Percentiles rank a stretch among this genome's conserved stretches.
Evolutionary conservation across 257 asterid species (phyloP).

Genomic region (Nicotiana paniculata): DNA sequence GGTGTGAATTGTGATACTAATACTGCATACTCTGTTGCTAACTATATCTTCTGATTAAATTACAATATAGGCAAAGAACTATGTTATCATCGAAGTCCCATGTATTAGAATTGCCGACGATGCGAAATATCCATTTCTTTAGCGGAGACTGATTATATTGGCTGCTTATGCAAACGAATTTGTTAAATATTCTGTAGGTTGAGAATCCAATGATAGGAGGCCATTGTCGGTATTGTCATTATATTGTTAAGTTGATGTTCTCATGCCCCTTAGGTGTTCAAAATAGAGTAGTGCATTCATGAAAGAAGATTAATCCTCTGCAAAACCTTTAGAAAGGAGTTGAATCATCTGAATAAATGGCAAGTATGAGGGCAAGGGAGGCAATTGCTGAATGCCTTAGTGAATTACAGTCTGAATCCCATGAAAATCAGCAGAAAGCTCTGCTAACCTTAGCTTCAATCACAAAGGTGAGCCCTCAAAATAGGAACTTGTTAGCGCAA

Average conservation of each 20-base stretch:
- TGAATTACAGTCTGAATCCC: slow-evolving; percentile 29
- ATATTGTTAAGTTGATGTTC: neutral
- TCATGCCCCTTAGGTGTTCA: neutral
- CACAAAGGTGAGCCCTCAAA: slow-evolving; percentile 68
- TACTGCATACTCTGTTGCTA: neutral
- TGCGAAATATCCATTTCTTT: neutral
- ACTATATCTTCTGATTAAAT: neutral
- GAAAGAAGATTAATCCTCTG: neutral
- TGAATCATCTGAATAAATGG: neutral
- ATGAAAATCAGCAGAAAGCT: slow-evolving; percentile 32
- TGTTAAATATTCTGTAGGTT: neutral
- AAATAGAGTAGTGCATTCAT: neutral
- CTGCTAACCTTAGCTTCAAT: slow-evolving; percentile 49
- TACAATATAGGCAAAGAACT: neutral
- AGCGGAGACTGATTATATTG: neutral
- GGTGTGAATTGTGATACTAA: neutral
- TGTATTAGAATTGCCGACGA: neutral
- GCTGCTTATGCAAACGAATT: neutral
- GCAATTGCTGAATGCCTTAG: slow-evolving; percentile 42
- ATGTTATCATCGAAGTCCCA: neutral
- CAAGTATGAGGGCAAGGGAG: slow-evolving; percentile 12
- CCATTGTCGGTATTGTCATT: neutral
- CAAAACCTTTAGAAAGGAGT: neutral
- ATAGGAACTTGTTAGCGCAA: slow-evolving; percentile 55
- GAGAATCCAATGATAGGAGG: slow-evolving; percentile 1